These are phyloP conservation scores for Canavalia ensiformis DNA, from an alignment of 306 rosid genomes.

Conservation along the genomic window DNA sequence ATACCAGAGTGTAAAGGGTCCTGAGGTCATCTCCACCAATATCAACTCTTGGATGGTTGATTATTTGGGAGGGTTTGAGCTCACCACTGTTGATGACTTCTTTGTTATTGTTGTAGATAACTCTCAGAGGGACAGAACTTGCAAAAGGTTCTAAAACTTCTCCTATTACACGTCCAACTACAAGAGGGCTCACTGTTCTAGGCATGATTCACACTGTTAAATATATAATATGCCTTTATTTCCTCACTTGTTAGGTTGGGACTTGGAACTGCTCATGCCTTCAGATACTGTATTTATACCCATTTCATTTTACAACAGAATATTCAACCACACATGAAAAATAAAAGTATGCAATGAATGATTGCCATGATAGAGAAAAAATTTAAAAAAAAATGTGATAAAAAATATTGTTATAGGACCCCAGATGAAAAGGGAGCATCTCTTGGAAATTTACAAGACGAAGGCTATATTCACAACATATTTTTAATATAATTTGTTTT, in stretches of 20 bases:
- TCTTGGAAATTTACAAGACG: background rate
- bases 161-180: conserved; percentile 50
- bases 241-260: background rate
- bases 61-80: conserved; percentile 51
- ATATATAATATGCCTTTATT: background rate
- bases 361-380: background rate
- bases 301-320: too few relatives aligned
- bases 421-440: background rate
- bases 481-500: too few relatives aligned
- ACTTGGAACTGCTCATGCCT: too few relatives aligned
- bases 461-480: too few relatives aligned
- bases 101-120: conserved; percentile 34
- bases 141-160: conserved; percentile 50
- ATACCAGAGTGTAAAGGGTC: conserved; percentile 47
- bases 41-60: conserved; percentile 50
- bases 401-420: too few relatives aligned
- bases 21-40: conserved; percentile 54
- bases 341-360: too few relatives aligned
- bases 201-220: background rate
- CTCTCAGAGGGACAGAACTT: conserved; percentile 37
- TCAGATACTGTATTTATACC: too few relatives aligned
- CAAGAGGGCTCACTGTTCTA: conserved; percentile 39
- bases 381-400: background rate
- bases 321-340: too few relatives aligned
- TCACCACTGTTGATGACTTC: conserved; percentile 48